These are phyloP conservation scores for Pythium aphanidermatum DNA, from an alignment of 352 stramenopile species.

Conservation along the genomic window DNA sequence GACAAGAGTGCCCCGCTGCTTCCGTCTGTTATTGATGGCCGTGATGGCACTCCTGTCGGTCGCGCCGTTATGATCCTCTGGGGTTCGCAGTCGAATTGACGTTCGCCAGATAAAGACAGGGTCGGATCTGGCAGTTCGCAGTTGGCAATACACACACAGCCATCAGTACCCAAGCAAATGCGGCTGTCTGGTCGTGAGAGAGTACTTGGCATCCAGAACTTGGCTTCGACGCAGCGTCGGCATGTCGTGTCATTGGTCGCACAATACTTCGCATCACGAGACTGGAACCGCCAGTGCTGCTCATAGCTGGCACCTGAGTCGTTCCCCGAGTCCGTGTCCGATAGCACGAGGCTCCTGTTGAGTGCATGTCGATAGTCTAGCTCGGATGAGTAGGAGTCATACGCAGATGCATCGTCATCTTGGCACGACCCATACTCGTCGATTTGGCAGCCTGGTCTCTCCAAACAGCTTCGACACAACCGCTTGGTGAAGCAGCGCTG, in stretches of 20 bases:
- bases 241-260: neutral
- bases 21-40: no score
- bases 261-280: neutral
- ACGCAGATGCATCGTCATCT: no score
- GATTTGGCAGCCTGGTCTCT: slow-evolving; percentile 1
- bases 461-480: slow-evolving; percentile 1
- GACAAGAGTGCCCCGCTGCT: no score
- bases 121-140: neutral
- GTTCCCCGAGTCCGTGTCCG: no score
- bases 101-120: neutral
- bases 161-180: slow-evolving; percentile 1
- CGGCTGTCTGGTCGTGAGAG: slow-evolving; percentile 9
- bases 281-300: neutral
- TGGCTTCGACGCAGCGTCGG: neutral
- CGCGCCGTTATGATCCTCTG: neutral
- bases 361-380: slow-evolving; percentile 1
- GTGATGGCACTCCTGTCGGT: neutral
- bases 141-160: slow-evolving; percentile 7
- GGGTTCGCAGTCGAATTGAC: neutral
- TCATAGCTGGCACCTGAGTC: neutral
- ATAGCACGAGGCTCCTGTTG: neutral
- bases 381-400: no score
- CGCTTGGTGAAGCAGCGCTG: neutral
- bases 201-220: neutral
- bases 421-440: no score